phyloP scores from a whole-genome alignment of 2,329 filamentous ascomycete genomes.

The Aureobasidium sp. region DNA sequence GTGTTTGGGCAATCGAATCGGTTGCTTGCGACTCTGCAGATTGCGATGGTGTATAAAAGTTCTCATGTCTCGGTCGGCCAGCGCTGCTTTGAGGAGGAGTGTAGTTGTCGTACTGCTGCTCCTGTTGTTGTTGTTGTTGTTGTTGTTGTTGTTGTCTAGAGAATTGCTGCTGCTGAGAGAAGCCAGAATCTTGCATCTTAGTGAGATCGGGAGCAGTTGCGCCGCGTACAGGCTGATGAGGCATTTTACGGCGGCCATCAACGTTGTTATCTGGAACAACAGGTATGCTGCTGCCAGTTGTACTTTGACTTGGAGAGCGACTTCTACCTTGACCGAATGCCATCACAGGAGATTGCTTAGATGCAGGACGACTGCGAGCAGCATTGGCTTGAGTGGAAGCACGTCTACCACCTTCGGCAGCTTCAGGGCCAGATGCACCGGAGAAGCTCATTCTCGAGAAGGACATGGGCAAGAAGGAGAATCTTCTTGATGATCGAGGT shows the following conservation, averaged over 20 bases:
- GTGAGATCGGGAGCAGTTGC: constrained; percentile 21
- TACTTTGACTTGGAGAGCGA: constrained; percentile 36
- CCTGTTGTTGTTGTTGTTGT: constrained; percentile 8
- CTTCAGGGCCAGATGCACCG: constrained; percentile 27
- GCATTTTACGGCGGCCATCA: constrained; percentile 18
- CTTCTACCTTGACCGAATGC: constrained; percentile 37
- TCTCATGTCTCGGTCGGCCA: constrained; percentile 11
- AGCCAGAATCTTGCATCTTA: constrained; percentile 12
- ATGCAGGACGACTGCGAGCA: constrained; percentile 26
- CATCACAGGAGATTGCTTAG: constrained; percentile 28
- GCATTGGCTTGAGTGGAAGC: constrained; percentile 23
- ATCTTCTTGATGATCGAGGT: constrained; percentile 37
- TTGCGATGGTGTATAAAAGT: constrained; percentile 19
- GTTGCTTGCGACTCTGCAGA: constrained; percentile 30
- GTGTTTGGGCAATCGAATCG: constrained; percentile 17
- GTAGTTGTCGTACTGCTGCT: constrained; percentile 8
- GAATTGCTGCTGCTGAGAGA: constrained; percentile 15
- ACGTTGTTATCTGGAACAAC: constrained; percentile 33
- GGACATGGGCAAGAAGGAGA: constrained; percentile 43
- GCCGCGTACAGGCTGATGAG: constrained; percentile 20
- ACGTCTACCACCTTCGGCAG: constrained; percentile 29
- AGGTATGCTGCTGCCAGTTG: constrained; percentile 35
- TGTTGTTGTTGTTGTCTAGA: constrained; percentile 14
- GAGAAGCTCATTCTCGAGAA: constrained; percentile 38
- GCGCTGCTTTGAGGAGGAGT: constrained; percentile 5